Conservation (phyloP, 176 grass and related monocot genomes). For the Phoenix dactylifera region DNA sequence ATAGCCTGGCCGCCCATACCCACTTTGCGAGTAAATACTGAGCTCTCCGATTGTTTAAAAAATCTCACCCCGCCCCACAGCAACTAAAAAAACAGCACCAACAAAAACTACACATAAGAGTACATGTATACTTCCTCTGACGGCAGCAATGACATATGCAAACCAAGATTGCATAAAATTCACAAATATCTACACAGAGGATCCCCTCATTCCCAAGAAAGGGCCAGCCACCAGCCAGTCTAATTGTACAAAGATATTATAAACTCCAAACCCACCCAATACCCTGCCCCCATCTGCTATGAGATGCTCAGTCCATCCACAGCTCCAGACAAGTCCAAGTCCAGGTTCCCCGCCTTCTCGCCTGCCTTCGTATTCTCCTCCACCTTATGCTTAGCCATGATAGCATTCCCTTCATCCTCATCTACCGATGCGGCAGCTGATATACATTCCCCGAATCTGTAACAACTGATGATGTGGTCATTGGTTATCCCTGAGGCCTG, state of each 20-base stretch:
- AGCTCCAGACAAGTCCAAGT: slow-evolving; percentile 9
- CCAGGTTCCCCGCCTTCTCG: slow-evolving; percentile 8
- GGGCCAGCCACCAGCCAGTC: slow-evolving; percentile 1
- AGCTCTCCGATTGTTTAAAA: too few species aligned
- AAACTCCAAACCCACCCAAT: not conserved
- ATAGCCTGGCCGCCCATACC: too few species aligned
- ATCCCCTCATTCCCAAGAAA: slow-evolving; percentile 1
- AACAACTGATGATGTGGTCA: slow-evolving; percentile 80
- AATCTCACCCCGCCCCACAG: too few species aligned
- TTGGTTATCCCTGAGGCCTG: slow-evolving; percentile 83
- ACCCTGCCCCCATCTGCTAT: slow-evolving; percentile 21
- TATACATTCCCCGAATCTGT: slow-evolving; percentile 58
- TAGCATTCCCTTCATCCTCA: not conserved
- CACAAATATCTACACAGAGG: slow-evolving; percentile 3
- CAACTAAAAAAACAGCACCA: too few species aligned
- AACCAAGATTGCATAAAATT: slow-evolving; percentile 1
- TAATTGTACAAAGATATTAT: not conserved
- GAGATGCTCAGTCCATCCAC: slow-evolving; percentile 41
- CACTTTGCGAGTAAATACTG: too few species aligned
- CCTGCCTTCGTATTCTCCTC: slow-evolving; percentile 8
- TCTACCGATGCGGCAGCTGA: slow-evolving; percentile 9
- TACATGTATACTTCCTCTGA: too few species aligned
- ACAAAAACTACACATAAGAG: too few species aligned
- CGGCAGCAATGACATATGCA: not conserved
- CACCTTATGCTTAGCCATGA: slow-evolving; percentile 13